Evolutionary conservation across 305 asterid genomes (phyloP).

Genomic region (Andrographis paniculata): DNA sequence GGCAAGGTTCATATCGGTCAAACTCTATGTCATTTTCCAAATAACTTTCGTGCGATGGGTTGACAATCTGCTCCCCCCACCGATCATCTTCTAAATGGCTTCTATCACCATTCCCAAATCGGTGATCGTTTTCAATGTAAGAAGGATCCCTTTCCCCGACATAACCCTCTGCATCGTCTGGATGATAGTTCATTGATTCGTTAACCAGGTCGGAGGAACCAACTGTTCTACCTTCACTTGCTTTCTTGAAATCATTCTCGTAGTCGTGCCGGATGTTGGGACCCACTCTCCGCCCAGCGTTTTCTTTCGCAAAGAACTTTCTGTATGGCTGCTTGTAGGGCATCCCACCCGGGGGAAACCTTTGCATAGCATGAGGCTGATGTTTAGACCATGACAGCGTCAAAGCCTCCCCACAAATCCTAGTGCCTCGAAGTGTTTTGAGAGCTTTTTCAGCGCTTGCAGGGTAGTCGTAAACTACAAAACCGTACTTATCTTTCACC

Average conservation of each 20-base stretch:
- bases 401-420: slow-evolving; percentile 49
- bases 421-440: slow-evolving; percentile 41
- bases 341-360: slow-evolving; percentile 29
- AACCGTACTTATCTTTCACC: slow-evolving; percentile 48
- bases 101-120: slow-evolving; percentile 19
- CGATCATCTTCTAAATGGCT: slow-evolving; percentile 30
- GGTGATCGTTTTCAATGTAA: slow-evolving; percentile 15
- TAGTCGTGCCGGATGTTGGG: slow-evolving; percentile 21
- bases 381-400: slow-evolving; percentile 52
- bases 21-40: slow-evolving; percentile 28
- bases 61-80: slow-evolving; percentile 31
- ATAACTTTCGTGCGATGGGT: slow-evolving; percentile 20
- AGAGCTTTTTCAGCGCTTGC: slow-evolving; percentile 52
- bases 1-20: slow-evolving; percentile 47
- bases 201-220: slow-evolving; percentile 24
- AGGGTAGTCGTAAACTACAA: slow-evolving; percentile 47
- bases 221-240: slow-evolving; percentile 18
- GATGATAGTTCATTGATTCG: slow-evolving; percentile 16
- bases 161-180: slow-evolving; percentile 16
- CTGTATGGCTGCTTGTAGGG: slow-evolving; percentile 23
- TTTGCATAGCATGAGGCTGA: slow-evolving; percentile 37
- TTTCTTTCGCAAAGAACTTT: slow-evolving; percentile 22
- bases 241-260: slow-evolving; percentile 19
- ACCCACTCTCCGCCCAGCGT: slow-evolving; percentile 20
- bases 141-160: slow-evolving; percentile 17